phyloP scores from a whole-genome alignment of 257 asterid genomes.

The Marsdenia floribunda region DNA sequence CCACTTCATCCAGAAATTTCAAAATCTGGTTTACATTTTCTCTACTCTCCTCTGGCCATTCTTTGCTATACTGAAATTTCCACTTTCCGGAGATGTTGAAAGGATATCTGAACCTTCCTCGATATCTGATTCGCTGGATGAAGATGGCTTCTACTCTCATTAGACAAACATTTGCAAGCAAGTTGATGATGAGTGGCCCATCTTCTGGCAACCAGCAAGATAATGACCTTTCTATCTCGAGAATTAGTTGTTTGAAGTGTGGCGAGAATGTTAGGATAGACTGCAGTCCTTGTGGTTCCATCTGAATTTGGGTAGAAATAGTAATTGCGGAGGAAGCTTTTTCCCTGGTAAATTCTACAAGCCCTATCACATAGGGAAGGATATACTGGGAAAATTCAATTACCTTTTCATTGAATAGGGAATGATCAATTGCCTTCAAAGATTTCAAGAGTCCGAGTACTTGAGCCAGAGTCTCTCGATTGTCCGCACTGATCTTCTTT shows the following conservation, averaged over 20 bases:
- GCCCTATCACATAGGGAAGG: background rate
- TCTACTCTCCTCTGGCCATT: background rate
- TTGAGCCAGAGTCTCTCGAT: background rate
- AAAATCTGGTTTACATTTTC: background rate
- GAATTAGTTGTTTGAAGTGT: background rate
- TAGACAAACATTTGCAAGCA: background rate
- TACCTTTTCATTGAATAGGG: too few relatives aligned
- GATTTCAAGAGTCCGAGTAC: background rate
- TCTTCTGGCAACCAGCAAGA: background rate
- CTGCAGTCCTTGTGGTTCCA: background rate
- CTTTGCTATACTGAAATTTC: background rate
- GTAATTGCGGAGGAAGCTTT: background rate
- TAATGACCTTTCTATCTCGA: background rate
- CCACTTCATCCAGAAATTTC: background rate
- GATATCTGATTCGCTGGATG: background rate
- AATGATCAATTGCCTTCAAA: background rate
- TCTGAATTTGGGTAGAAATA: background rate
- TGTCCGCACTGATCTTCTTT: background rate
- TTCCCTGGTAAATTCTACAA: background rate
- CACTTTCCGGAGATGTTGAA: background rate
- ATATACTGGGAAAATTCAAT: background rate
- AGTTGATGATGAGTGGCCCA: background rate
- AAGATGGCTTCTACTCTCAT: background rate
- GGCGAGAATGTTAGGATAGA: background rate
- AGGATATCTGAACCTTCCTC: too few relatives aligned